Percentiles rank a stretch among this genome's conserved stretches.
These are phyloP conservation scores for Yarrowia divulgata DNA, from an alignment of 805 yeast species.

Conservation along the genomic window DNA sequence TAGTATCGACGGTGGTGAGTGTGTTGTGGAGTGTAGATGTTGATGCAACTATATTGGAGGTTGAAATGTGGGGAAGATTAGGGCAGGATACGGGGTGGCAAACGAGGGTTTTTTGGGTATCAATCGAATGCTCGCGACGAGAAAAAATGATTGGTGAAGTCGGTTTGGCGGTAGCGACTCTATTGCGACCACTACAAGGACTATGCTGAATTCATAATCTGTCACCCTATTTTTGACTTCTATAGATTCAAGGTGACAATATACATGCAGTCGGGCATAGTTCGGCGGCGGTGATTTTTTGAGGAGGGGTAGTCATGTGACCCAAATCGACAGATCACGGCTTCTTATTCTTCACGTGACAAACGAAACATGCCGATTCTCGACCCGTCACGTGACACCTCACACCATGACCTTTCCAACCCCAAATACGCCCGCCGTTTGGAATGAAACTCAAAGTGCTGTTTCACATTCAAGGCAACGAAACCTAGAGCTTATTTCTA, in stretches of 20 bases:
- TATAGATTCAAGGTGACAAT: constrained; percentile 5
- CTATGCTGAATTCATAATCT: not conserved
- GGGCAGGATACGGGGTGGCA: not conserved
- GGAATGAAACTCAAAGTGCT: constrained; percentile 11
- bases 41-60: not conserved
- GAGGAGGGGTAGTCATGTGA: not conserved
- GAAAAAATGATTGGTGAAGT: not conserved
- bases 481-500: not conserved
- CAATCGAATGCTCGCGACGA: not conserved
- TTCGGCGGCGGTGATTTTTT: not conserved
- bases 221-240: constrained; percentile 15
- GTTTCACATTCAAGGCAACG: constrained; percentile 35
- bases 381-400: not conserved
- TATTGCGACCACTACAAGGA: too few relatives aligned
- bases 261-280: not conserved
- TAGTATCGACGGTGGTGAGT: not conserved
- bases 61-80: not conserved
- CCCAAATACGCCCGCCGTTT: constrained; percentile 24
- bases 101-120: not conserved
- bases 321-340: not conserved
- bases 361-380: too few relatives aligned
- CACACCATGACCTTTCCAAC: not conserved
- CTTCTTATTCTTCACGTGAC: too few relatives aligned
- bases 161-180: not conserved
- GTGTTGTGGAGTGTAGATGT: not conserved